Evolutionary conservation across 2,329 filamentous ascomycete species (phyloP).

Genomic region (Fusarium chaquense): DNA sequence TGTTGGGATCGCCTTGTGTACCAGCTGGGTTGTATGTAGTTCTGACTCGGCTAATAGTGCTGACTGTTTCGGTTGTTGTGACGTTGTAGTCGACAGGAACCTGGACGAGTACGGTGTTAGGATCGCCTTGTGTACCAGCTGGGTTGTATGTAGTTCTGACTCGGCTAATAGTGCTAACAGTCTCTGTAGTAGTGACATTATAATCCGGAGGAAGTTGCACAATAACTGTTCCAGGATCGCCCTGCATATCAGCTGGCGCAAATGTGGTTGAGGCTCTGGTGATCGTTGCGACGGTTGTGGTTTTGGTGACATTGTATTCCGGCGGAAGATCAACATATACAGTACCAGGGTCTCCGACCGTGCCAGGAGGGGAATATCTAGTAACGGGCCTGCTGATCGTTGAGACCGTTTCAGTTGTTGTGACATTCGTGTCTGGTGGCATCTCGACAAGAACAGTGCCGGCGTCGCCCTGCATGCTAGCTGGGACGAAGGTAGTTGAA

Average conservation of each 20-base stretch:
- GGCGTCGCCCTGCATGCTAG: constrained; percentile 24
- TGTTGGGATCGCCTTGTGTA: constrained; percentile 25
- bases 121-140: constrained; percentile 24
- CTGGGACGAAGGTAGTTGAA: constrained; percentile 12
- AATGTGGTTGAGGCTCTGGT: constrained; percentile 21
- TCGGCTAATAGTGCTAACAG: constrained; percentile 9
- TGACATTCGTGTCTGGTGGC: constrained; percentile 21
- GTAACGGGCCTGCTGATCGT: constrained; percentile 18
- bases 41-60: not conserved
- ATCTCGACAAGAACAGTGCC: constrained; percentile 19
- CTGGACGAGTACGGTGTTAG: constrained; percentile 15
- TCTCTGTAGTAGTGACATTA: constrained; percentile 15
- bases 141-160: constrained; percentile 11
- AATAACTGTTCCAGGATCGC: constrained; percentile 22
- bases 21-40: constrained; percentile 17
- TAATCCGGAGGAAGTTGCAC: constrained; percentile 17
- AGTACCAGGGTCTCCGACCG: constrained; percentile 16
- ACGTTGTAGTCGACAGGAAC: constrained; percentile 18
- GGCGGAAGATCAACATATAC: constrained; percentile 20
- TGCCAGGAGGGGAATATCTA: constrained; percentile 1
- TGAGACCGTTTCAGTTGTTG: constrained; percentile 17
- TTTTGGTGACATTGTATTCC: constrained; percentile 23
- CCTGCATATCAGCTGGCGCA: constrained; percentile 6
- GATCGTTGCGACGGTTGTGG: constrained; percentile 12
- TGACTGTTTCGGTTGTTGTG: constrained; percentile 7